Conservation (phyloP, 768 basidiomycete genomes). For the Mycena floridula region DNA sequence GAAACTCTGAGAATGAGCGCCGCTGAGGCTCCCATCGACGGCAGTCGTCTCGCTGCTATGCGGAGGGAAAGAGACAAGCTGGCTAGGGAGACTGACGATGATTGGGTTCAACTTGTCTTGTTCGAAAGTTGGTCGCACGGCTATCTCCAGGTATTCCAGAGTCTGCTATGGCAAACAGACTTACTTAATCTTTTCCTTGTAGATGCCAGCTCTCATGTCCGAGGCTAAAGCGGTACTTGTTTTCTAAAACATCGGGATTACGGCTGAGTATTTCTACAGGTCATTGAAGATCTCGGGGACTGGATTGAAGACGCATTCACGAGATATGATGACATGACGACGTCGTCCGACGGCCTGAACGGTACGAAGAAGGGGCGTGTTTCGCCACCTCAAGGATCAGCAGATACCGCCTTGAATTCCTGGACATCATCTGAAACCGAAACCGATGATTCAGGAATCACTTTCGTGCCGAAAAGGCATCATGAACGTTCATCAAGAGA, state of each 20-base stretch:
- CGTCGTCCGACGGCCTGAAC: too few relatives aligned
- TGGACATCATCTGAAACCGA: slow-evolving; percentile 54
- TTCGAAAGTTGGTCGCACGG: slow-evolving; percentile 98
- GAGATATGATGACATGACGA: slow-evolving; percentile 16
- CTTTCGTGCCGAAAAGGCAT: slow-evolving; percentile 59
- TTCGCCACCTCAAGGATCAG: too few relatives aligned
- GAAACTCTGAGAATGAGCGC: slow-evolving; percentile 59
- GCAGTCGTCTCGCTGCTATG: slow-evolving; percentile 32
- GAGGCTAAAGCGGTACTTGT: slow-evolving; percentile 61
- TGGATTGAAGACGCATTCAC: slow-evolving; percentile 86
- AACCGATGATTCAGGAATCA: slow-evolving; percentile 65
- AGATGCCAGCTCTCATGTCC: slow-evolving; percentile 84
- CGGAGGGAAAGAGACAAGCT: slow-evolving; percentile 56
- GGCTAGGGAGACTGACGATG: slow-evolving; percentile 71
- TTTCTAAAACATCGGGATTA: neutral
- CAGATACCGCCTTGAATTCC: too few relatives aligned
- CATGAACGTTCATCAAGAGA: slow-evolving; percentile 14
- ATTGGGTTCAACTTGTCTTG: slow-evolving; percentile 92
- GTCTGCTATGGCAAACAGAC: too few relatives aligned
- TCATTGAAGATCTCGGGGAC: slow-evolving; percentile 77
- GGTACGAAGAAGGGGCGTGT: too few relatives aligned
- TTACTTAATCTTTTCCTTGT: too few relatives aligned
- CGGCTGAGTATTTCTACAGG: slow-evolving; percentile 21
- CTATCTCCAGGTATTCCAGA: too few relatives aligned
- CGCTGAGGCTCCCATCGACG: slow-evolving; percentile 27